phyloP scores from a whole-genome alignment of 768 basidiomycete species.

The Pulveroboletus sp. region DNA sequence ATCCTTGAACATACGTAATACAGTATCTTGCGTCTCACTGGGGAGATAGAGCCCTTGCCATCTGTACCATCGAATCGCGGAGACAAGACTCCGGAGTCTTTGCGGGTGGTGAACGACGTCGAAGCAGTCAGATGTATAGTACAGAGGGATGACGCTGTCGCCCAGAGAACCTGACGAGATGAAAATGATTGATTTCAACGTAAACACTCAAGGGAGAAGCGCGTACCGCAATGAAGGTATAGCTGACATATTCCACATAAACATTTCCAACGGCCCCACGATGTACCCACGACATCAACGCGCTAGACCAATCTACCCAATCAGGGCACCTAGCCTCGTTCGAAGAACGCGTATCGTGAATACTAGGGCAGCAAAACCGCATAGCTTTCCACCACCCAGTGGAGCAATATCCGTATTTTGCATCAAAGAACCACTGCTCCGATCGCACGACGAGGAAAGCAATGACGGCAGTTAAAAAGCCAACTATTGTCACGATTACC shows the following conservation, averaged over 20 bases:
- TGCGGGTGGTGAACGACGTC: slow-evolving; percentile 80
- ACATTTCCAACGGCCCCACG: slow-evolving; percentile 23
- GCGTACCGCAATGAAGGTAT: slow-evolving; percentile 74
- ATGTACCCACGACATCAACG: slow-evolving; percentile 35
- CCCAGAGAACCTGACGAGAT: slow-evolving; percentile 57
- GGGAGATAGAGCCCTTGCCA: slow-evolving; percentile 20
- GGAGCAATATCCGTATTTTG: slow-evolving; percentile 86
- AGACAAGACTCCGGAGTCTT: slow-evolving; percentile 73
- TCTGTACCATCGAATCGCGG: slow-evolving; percentile 40
- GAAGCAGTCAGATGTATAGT: slow-evolving; percentile 88
- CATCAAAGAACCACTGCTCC: slow-evolving; percentile 87
- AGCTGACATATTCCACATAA: slow-evolving; percentile 63
- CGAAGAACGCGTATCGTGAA: slow-evolving; percentile 9
- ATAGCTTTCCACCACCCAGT: slow-evolving; percentile 67
- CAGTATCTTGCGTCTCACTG: slow-evolving; percentile 59
- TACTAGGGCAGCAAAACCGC: slow-evolving; percentile 72
- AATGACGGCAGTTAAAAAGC: slow-evolving; percentile 76
- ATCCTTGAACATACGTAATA: slow-evolving; percentile 65
- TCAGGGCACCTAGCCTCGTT: slow-evolving; percentile 46
- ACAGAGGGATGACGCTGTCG: slow-evolving; percentile 66
- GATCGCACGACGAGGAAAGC: slow-evolving; percentile 83
- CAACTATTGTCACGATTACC: slow-evolving; percentile 85
- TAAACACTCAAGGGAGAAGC: slow-evolving; percentile 4
- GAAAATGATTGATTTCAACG: not conserved
- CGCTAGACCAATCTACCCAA: slow-evolving; percentile 76